phyloP scores from a whole-genome alignment of 306 rosid genomes.

The Medicago lupulina region DNA sequence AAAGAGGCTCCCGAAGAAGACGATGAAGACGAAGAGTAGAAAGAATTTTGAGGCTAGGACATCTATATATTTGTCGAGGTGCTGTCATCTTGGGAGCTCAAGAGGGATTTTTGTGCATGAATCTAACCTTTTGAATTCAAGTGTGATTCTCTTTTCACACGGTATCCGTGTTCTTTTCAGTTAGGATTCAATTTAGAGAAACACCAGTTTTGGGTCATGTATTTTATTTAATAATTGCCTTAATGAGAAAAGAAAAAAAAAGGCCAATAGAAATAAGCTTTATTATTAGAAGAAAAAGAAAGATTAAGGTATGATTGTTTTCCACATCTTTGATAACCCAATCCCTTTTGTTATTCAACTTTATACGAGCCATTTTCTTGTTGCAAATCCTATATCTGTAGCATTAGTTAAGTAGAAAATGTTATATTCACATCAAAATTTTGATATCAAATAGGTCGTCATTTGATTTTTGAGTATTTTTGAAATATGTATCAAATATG shows the following conservation, averaged over 20 bases:
- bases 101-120: slow-evolving; percentile 27
- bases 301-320: background rate
- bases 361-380: too few species aligned
- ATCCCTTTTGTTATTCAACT: background rate
- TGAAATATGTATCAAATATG: too few species aligned
- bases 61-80: background rate
- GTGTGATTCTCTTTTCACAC: slow-evolving; percentile 5
- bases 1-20: slow-evolving; percentile 90
- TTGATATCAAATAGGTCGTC: too few species aligned
- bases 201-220: slow-evolving; percentile 13
- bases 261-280: background rate
- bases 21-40: slow-evolving; percentile 58
- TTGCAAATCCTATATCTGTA: background rate
- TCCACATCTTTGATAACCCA: background rate
- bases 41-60: slow-evolving; percentile 14
- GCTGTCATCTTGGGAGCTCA: slow-evolving; percentile 22
- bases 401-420: background rate
- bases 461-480: too few species aligned
- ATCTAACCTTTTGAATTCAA: slow-evolving; percentile 14
- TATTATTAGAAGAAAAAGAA: background rate
- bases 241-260: background rate
- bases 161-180: background rate
- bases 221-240: background rate
- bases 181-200: background rate
- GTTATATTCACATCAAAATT: too few species aligned